A percentile compares a stretch with the other conserved stretches of the same genome.
These are phyloP conservation scores for Nothophoma quercina DNA, from an alignment of 2,329 filamentous ascomycete genomes.

Conservation along the genomic window DNA sequence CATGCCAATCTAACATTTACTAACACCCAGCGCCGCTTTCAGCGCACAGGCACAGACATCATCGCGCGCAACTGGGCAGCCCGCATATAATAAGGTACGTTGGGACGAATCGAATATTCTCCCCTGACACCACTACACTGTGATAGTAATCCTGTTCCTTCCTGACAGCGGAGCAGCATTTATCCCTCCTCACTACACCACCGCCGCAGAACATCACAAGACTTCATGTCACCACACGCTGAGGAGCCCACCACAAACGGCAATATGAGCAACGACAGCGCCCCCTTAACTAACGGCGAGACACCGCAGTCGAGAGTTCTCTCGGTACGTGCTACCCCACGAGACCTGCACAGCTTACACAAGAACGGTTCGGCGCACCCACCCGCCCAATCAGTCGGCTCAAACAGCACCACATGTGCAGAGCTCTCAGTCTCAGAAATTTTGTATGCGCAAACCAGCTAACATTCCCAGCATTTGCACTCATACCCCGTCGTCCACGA, in stretches of 20 bases:
- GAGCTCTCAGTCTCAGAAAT: neutral
- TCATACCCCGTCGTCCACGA: conserved; percentile 86
- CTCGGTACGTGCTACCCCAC: conserved; percentile 42
- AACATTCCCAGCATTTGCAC: conserved; percentile 72
- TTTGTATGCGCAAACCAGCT: conserved; percentile 14
- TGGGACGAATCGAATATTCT: conserved; percentile 13
- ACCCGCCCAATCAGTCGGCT: conserved; percentile 19
- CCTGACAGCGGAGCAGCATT: conserved; percentile 12
- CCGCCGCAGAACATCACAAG: conserved; percentile 10
- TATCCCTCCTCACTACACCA: conserved; percentile 18
- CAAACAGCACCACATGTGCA: conserved; percentile 4
- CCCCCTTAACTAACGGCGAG: conserved; percentile 51
- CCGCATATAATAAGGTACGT: conserved; percentile 37
- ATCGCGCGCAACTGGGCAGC: conserved; percentile 23
- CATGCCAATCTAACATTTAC: conserved; percentile 30
- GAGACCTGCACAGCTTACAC: conserved; percentile 3
- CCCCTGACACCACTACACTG: conserved; percentile 22
- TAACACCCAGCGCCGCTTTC: conserved; percentile 32
- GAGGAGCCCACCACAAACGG: conserved; percentile 41
- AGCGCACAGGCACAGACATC: conserved; percentile 31
- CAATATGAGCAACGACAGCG: conserved; percentile 40
- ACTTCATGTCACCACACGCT: conserved; percentile 45
- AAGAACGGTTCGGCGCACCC: conserved; percentile 6
- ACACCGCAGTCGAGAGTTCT: conserved; percentile 49
- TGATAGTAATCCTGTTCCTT: conserved; percentile 15